Conservation (phyloP, 1,284 basidiomycete genomes). For the Sutorius eximius region DNA sequence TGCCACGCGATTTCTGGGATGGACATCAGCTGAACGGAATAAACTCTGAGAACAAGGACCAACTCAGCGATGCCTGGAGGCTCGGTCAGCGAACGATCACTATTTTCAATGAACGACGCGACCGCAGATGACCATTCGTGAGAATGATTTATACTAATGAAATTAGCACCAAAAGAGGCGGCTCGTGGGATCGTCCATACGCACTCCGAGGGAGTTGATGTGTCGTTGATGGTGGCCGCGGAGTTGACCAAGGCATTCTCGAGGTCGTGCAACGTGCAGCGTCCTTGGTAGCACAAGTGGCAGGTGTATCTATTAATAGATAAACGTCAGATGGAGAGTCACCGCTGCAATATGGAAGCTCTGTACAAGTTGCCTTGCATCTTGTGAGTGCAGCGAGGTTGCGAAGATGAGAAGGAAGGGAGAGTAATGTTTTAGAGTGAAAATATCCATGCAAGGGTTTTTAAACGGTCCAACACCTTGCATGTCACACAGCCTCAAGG, state of each 20-base stretch:
- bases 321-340: background rate
- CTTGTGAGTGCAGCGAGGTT: background rate
- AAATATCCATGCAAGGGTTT: background rate
- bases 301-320: constrained; percentile 3
- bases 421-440: background rate
- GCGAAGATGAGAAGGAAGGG: background rate
- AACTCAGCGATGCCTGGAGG: constrained; percentile 9
- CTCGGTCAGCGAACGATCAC: background rate
- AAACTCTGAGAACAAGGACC: constrained; percentile 2
- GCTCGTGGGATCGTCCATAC: constrained; percentile 1
- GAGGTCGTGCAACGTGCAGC: background rate
- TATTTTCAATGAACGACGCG: background rate
- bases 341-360: background rate
- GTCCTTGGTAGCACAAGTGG: background rate
- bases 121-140: background rate
- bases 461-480: constrained; percentile 10
- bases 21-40: background rate
- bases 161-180: constrained; percentile 6
- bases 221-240: background rate
- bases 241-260: background rate
- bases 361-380: constrained; percentile 19
- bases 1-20: constrained; percentile 3
- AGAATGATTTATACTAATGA: background rate
- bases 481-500: constrained; percentile 17
- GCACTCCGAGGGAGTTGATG: constrained; percentile 1